Conservation (phyloP, 805 yeast genomes). For the Lipomyces oligophaga region DNA sequence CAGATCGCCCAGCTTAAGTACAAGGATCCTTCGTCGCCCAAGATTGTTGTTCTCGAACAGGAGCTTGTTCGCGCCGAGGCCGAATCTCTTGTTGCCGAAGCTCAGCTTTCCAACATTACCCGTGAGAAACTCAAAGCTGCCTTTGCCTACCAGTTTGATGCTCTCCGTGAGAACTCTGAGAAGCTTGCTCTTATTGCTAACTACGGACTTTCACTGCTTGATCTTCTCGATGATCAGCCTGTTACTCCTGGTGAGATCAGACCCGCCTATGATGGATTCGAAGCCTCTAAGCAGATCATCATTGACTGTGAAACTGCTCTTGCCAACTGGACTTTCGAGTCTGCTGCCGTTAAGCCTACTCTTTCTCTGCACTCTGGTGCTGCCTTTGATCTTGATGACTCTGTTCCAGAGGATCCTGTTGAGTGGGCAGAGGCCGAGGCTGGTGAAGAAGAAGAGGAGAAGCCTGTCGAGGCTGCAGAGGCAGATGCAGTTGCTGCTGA, state of each 20-base stretch:
- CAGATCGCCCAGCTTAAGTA: constrained; percentile 96
- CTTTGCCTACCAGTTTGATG: constrained; percentile 93
- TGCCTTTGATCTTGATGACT: constrained; percentile 21
- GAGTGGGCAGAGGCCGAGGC: constrained; percentile 2
- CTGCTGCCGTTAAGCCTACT: constrained; percentile 91
- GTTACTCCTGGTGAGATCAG: constrained; percentile 99
- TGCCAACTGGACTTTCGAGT: constrained; percentile 94
- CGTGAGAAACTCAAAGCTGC: constrained; percentile 98
- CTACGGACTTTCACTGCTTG: constrained; percentile 95
- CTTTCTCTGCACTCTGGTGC: constrained; percentile 37
- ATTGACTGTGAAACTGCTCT: constrained; percentile 94
- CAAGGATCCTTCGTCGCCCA: constrained; percentile 97
- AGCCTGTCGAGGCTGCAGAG: constrained; percentile 1
- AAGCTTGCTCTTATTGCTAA: constrained; percentile 97
- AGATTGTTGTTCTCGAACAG: constrained; percentile 92
- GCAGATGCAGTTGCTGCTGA: background rate
- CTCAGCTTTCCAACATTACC: constrained; percentile 95
- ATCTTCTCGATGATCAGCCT: constrained; percentile 92
- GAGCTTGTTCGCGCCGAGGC: constrained; percentile 99
- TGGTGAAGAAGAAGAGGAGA: constrained; percentile 3
- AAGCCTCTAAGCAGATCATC: constrained; percentile 95
- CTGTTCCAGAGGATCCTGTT: constrained; percentile 8
- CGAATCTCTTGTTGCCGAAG: constrained; percentile 97
- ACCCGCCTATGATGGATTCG: constrained; percentile 97
- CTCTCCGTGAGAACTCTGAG: constrained; percentile 91